A percentile compares a stretch with the other conserved stretches of the same genome.
Evolutionary conservation across 345 rosid species (phyloP).

Genomic region (Pistacia atlantica): DNA sequence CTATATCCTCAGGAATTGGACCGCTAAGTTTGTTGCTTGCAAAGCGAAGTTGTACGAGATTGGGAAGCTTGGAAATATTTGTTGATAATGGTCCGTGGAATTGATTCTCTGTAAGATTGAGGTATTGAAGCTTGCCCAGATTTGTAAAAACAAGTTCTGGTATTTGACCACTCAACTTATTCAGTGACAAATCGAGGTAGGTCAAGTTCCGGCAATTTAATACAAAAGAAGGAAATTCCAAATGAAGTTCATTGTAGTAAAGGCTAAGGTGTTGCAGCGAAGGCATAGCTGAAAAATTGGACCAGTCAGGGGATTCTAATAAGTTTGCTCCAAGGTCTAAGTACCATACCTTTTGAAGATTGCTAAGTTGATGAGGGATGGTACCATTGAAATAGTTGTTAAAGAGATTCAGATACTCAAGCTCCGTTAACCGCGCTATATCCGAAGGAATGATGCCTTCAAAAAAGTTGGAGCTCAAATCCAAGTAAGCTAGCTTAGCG

Average conservation of each 20-base stretch:
- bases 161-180: slow-evolving; percentile 37
- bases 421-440: slow-evolving; percentile 42
- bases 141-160: no score
- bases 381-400: slow-evolving; percentile 52
- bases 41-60: no score
- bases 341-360: slow-evolving; percentile 47
- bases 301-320: slow-evolving; percentile 54
- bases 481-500: slow-evolving; percentile 42
- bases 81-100: no score
- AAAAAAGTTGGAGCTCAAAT: slow-evolving; percentile 44
- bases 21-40: no score
- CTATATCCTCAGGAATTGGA: no score
- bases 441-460: slow-evolving; percentile 39
- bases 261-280: slow-evolving; percentile 51
- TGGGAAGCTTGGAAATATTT: no score
- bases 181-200: slow-evolving; percentile 55
- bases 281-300: slow-evolving; percentile 51
- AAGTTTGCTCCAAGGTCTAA: slow-evolving; percentile 61
- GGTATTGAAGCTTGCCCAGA: no score
- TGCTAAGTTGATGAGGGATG: slow-evolving; percentile 47
- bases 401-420: slow-evolving; percentile 36
- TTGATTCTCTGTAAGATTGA: no score
- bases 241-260: slow-evolving; percentile 24
- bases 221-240: slow-evolving; percentile 54
- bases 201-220: slow-evolving; percentile 44